These are phyloP conservation scores for Rhynchosporium secalis DNA, from an alignment of 2,329 filamentous ascomycete species.

Conservation along the genomic window DNA sequence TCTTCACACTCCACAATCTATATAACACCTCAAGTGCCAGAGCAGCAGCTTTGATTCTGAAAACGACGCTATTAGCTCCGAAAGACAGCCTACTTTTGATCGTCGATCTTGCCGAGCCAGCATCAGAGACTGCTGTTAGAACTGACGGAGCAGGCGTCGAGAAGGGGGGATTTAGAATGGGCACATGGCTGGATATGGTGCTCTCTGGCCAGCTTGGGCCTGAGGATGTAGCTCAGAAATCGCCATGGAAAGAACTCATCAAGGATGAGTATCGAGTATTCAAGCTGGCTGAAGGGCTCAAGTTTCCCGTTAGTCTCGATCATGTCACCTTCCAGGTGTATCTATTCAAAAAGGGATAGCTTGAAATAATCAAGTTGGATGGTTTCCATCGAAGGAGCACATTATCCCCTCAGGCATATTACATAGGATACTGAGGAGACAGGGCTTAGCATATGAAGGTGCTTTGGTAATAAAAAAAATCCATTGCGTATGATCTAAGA, in stretches of 20 bases:
- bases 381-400: not conserved
- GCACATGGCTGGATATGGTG: conserved; percentile 82
- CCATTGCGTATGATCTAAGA: too few species aligned
- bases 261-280: conserved; percentile 81
- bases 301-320: conserved; percentile 81
- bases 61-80: conserved; percentile 58
- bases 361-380: not conserved
- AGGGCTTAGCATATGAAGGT: too few species aligned
- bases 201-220: conserved; percentile 51
- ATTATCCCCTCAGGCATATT: not conserved
- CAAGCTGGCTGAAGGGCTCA: conserved; percentile 62
- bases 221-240: conserved; percentile 33
- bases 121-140: conserved; percentile 74
- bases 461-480: too few species aligned
- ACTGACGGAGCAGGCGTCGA: conserved; percentile 48
- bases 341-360: conserved; percentile 55
- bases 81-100: conserved; percentile 71
- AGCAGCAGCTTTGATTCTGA: conserved; percentile 73
- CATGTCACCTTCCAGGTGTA: conserved; percentile 94
- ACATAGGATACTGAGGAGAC: not conserved
- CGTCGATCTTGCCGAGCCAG: conserved; percentile 86
- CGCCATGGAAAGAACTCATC: conserved; percentile 70
- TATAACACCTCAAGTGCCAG: conserved; percentile 70
- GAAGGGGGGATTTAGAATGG: conserved; percentile 77
- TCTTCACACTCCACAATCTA: conserved; percentile 93